Conservation (phyloP, 768 basidiomycete species). For the Agaricus subrufescens region DNA sequence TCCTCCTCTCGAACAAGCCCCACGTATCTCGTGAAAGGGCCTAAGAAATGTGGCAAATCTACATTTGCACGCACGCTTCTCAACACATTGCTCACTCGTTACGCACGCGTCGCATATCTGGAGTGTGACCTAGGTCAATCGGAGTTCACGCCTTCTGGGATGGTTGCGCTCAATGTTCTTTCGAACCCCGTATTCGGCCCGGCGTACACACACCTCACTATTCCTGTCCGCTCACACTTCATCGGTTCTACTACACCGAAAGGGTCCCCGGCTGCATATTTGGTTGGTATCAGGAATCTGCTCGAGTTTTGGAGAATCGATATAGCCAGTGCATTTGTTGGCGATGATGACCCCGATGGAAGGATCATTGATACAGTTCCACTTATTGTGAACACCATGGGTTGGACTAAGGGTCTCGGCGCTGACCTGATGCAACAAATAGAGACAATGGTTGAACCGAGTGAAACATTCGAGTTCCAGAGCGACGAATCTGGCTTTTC, state of each 20-base stretch:
- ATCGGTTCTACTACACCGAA: constrained; percentile 77
- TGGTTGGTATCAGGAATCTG: constrained; percentile 62
- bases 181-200: constrained; percentile 74
- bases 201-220: constrained; percentile 76
- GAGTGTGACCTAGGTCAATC: constrained; percentile 95
- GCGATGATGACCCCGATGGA: constrained; percentile 19
- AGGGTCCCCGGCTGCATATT: constrained; percentile 71
- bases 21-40: constrained; percentile 72
- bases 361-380: constrained; percentile 62
- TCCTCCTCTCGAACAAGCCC: constrained; percentile 13
- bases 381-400: constrained; percentile 92
- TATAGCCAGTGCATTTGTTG: constrained; percentile 43
- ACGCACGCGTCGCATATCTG: constrained; percentile 80
- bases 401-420: constrained; percentile 94
- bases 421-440: constrained; percentile 71
- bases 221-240: constrained; percentile 75
- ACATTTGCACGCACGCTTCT: constrained; percentile 73
- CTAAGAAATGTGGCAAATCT: constrained; percentile 88
- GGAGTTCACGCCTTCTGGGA: constrained; percentile 85
- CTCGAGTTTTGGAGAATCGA: constrained; percentile 67
- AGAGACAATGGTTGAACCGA: constrained; percentile 58
- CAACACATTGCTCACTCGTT: constrained; percentile 65
- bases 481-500: constrained; percentile 13
- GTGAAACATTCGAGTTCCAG: constrained; percentile 52
- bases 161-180: constrained; percentile 76